phyloP scores from a whole-genome alignment of 2,329 filamentous ascomycete species.

The Clonostachys sp. region DNA sequence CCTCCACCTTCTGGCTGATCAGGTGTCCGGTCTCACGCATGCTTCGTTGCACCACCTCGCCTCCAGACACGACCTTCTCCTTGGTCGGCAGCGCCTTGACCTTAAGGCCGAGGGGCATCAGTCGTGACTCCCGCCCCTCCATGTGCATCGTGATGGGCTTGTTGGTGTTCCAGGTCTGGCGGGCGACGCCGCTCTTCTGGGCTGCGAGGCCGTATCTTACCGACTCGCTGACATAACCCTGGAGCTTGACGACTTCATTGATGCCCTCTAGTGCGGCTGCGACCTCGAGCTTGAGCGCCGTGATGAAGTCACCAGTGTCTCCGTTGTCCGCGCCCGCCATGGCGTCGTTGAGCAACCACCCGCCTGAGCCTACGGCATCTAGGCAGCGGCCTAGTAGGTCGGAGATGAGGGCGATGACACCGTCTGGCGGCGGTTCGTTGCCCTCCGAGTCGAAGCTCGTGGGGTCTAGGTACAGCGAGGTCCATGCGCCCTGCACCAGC shows the following conservation, averaged over 20 bases:
- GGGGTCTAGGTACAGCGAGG: conserved; percentile 62
- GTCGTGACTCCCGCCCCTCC: conserved; percentile 36
- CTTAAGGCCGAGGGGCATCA: conserved; percentile 73
- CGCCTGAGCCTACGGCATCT: conserved; percentile 69
- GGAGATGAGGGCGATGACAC: conserved; percentile 66
- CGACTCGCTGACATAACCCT: conserved; percentile 61
- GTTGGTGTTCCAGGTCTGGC: conserved; percentile 20
- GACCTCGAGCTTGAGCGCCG: conserved; percentile 63
- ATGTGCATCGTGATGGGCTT: conserved; percentile 37
- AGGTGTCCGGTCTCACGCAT: conserved; percentile 71
- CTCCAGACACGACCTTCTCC: conserved; percentile 60
- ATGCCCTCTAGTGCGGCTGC: conserved; percentile 68
- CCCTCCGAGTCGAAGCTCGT: conserved; percentile 38
- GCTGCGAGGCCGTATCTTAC: conserved; percentile 51
- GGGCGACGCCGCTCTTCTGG: conserved; percentile 21
- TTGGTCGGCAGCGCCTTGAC: conserved; percentile 42
- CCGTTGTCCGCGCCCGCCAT: conserved; percentile 34
- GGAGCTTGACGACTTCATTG: conserved; percentile 62
- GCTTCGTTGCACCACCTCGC: conserved; percentile 66
- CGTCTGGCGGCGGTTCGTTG: conserved; percentile 51
- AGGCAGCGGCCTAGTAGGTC: conserved; percentile 69
- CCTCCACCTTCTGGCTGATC: conserved; percentile 73
- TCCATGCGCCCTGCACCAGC: conserved; percentile 72
- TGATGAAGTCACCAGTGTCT: conserved; percentile 59
- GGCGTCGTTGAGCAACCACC: conserved; percentile 65